These are phyloP conservation scores for Schwanniomyces occidentalis DNA, from an alignment of 805 yeast species.

Conservation along the genomic window DNA sequence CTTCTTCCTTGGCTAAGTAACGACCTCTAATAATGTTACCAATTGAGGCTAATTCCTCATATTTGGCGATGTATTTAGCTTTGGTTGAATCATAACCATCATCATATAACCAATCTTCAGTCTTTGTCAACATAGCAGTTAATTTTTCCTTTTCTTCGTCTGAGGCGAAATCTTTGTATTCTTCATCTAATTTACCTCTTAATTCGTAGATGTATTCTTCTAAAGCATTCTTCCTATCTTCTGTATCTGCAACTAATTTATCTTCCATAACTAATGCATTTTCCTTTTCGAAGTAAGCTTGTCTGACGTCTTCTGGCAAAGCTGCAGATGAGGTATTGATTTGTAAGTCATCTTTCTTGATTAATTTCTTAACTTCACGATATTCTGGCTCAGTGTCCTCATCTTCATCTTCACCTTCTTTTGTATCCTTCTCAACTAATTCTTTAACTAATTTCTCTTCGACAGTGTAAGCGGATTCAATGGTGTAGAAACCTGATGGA, in stretches of 20 bases:
- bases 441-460: constrained; percentile 90
- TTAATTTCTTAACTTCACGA: constrained; percentile 88
- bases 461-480: constrained; percentile 93
- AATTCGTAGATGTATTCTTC: constrained; percentile 98
- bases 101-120: constrained; percentile 98
- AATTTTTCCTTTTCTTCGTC: constrained; percentile 87
- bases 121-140: constrained; percentile 67
- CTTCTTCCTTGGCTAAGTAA: constrained; percentile 91
- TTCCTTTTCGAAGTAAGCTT: constrained; percentile 76
- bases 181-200: constrained; percentile 94
- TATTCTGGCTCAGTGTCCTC: constrained; percentile 81
- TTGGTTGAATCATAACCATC: constrained; percentile 96
- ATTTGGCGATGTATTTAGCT: constrained; percentile 96
- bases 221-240: constrained; percentile 95
- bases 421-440: constrained; percentile 62
- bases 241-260: constrained; percentile 96
- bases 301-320: constrained; percentile 55
- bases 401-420: constrained; percentile 52
- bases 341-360: constrained; percentile 79
- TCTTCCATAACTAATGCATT: constrained; percentile 82
- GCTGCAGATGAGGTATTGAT: constrained; percentile 64
- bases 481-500: constrained; percentile 91
- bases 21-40: constrained; percentile 97
- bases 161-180: constrained; percentile 82
- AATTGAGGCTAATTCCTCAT: constrained; percentile 91